Evolutionary conservation across 2,329 filamentous ascomycete genomes (phyloP), one percentile per base, ranked within the genome.

Genomic region (Cytospora paraplurivora): DNA sequence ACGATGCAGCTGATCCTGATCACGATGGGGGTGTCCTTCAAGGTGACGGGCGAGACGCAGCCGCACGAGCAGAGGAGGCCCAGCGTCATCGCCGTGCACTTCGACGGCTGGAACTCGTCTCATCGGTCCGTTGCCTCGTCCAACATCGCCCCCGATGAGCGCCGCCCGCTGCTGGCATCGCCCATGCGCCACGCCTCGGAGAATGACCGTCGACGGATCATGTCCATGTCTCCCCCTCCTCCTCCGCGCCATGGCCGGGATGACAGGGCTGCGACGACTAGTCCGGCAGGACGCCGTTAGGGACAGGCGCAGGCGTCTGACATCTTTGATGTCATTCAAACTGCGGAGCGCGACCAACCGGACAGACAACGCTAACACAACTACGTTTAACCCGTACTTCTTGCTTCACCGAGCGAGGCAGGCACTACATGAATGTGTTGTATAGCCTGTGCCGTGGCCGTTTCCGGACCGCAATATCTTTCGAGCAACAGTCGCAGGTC

Each of bases 1-100:
- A 64, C 63, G 19, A 69, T 69, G 68, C 68, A 69, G 56, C 38
- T 69, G 32, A 44, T 68, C 33, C 58, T 69, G 12, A 68, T 69
- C 56, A 61, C 52, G 8, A 68, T 65, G 34, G 67, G 66, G 6
- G 62, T 67, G 13, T 37, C 62, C 51, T 69, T 67, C 51, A 59
- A 62, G 21, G 51, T 69, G 19, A 62, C 65, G 12, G 67, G 68
- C 35, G 52, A 50, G 37, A 56, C 52, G 41, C 37, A 51, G 27
- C 62, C 62, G 12, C 58, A 47, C 49, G 58, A 62, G 17, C 58
- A 50, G 34, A 33, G 50, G 38, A 51, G 52, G 34, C 41, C 41
- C 27, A 64, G 51, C 32, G 27, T 64, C 19, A 53, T 57, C 50
- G 15, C 34, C 34, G 11, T 57, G 27, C 33, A 64, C 62, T 64